phyloP scores from a whole-genome alignment of 169 alveolate genomes.

The Ichthyophthirius multifiliis region DNA sequence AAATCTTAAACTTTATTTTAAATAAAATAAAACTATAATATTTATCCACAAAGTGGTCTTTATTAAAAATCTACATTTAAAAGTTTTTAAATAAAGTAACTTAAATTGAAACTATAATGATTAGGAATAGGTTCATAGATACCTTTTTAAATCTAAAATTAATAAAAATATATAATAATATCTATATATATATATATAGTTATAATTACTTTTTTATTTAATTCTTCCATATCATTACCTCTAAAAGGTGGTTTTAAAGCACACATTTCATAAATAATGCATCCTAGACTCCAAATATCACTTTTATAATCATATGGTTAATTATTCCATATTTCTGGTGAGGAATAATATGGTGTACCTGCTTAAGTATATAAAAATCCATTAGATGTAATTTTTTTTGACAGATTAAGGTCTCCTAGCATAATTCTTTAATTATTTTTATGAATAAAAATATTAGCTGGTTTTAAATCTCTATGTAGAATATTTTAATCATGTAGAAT shows the following conservation, averaged over 20 bases:
- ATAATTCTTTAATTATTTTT: slow-evolving; percentile 52
- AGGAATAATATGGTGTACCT: slow-evolving; percentile 86
- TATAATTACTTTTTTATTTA: slow-evolving; percentile 78
- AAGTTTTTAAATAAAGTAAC: neutral
- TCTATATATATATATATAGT: too few relatives aligned
- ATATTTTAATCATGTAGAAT: slow-evolving; percentile 24
- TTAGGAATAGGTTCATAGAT: slow-evolving; percentile 19
- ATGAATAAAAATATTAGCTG: slow-evolving; percentile 77
- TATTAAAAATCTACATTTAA: slow-evolving; percentile 18
- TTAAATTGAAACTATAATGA: slow-evolving; percentile 3
- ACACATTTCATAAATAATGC: slow-evolving; percentile 79
- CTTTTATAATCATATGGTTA: slow-evolving; percentile 79
- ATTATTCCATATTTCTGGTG: slow-evolving; percentile 86
- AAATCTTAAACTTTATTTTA: too few relatives aligned
- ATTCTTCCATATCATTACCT: slow-evolving; percentile 77
- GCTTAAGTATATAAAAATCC: slow-evolving; percentile 75
- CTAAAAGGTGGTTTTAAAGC: slow-evolving; percentile 79
- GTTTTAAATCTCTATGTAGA: slow-evolving; percentile 74
- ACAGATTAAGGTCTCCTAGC: slow-evolving; percentile 77
- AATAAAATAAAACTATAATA: neutral
- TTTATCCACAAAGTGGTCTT: slow-evolving; percentile 32
- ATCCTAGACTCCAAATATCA: slow-evolving; percentile 87
- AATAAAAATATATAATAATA: too few relatives aligned
- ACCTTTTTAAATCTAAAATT: slow-evolving; percentile 34
- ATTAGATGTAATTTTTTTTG: slow-evolving; percentile 61